Evolutionary conservation across 148 eudicot species (phyloP).

Genomic region (Persicaria maculosa): DNA sequence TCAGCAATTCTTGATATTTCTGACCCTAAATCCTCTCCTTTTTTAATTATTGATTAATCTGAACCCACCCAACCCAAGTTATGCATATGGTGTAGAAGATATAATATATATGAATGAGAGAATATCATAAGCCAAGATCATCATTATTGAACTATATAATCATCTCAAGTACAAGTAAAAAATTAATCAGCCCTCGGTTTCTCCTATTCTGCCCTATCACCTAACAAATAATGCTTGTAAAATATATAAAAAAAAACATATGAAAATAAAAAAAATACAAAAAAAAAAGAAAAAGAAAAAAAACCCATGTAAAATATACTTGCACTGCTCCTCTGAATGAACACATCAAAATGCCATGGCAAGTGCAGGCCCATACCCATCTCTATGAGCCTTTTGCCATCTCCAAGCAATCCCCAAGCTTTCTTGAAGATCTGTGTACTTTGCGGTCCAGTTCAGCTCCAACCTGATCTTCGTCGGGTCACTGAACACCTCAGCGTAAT

Average conservation of each 20-base stretch:
- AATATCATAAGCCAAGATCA: not conserved
- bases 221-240: not conserved
- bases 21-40: too few relatives aligned
- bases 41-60: too few relatives aligned
- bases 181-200: not conserved
- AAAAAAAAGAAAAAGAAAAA: not conserved
- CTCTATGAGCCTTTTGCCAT: constrained; percentile 70
- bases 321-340: not conserved
- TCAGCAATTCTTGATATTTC: too few relatives aligned
- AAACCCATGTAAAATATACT: not conserved
- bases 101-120: too few relatives aligned
- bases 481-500: constrained; percentile 81
- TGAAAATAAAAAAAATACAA: not conserved
- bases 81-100: too few relatives aligned
- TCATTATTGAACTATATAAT: constrained; percentile 6
- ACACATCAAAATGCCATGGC: constrained; percentile 15
- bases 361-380: constrained; percentile 39
- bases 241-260: not conserved
- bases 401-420: constrained; percentile 71
- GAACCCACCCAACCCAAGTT: too few relatives aligned
- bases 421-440: constrained; percentile 52
- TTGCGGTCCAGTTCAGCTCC: constrained; percentile 69
- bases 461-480: constrained; percentile 62
- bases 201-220: constrained; percentile 2
- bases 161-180: not conserved